Evolutionary conservation across 768 basidiomycete species (phyloP).

Genomic region (Leccinum pellstonianum): DNA sequence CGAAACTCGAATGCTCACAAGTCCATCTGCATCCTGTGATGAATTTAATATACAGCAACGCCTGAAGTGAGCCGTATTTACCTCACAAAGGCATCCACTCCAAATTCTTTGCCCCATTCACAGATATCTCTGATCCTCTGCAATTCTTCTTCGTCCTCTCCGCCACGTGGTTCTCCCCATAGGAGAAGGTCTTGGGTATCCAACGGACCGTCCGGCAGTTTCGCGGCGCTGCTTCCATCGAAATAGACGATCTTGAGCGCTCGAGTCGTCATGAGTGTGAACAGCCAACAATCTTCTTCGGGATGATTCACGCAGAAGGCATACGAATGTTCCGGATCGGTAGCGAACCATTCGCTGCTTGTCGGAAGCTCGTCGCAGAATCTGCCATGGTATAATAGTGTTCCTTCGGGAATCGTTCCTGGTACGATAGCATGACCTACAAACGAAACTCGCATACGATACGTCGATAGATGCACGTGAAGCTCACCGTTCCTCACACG

Average conservation of each 20-base stretch:
- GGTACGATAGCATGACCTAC: constrained; percentile 25
- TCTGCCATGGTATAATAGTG: constrained; percentile 34
- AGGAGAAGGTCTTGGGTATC: constrained; percentile 38
- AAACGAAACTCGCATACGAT: not conserved
- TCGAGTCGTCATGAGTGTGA: constrained; percentile 29
- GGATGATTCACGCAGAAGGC: constrained; percentile 33
- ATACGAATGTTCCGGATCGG: constrained; percentile 36
- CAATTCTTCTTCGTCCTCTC: constrained; percentile 19
- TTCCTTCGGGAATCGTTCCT: constrained; percentile 33
- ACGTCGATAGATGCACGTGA: not conserved
- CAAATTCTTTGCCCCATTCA: constrained; percentile 32
- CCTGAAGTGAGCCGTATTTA: constrained; percentile 22
- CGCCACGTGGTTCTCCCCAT: constrained; percentile 28
- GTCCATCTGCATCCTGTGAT: constrained; percentile 45
- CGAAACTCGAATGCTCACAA: constrained; percentile 37
- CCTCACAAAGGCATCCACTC: constrained; percentile 38
- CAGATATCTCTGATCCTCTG: constrained; percentile 32
- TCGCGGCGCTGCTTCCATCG: constrained; percentile 12
- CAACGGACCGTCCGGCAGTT: constrained; percentile 20
- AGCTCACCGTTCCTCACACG: constrained; percentile 39
- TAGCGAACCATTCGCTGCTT: constrained; percentile 31
- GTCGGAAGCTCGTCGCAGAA: constrained; percentile 18
- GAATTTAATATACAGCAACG: constrained; percentile 11
- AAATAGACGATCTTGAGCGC: constrained; percentile 35
- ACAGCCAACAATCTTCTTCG: constrained; percentile 27